These are phyloP conservation scores for Dujonia santamariae DNA, from an alignment of 1,139 yeast species.

Conservation along the genomic window DNA sequence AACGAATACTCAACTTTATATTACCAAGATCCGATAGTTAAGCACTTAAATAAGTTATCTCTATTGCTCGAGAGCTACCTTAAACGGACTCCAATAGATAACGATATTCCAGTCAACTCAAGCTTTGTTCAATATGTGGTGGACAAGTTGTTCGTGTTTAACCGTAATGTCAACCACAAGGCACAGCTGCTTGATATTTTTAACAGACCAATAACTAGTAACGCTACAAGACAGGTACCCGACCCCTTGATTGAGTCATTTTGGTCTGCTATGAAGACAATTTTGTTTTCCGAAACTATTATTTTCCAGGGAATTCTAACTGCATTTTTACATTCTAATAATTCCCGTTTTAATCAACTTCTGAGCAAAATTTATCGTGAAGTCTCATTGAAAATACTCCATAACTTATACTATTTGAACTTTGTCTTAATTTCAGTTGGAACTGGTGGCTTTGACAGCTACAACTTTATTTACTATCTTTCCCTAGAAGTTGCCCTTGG, in stretches of 20 bases:
- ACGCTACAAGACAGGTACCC: no score
- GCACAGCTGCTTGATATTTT: no score
- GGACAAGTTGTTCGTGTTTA: constrained; percentile 23
- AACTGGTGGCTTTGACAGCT: constrained; percentile 67
- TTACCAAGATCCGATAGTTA: constrained; percentile 37
- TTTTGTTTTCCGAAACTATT: constrained; percentile 49
- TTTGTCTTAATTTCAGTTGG: constrained; percentile 61
- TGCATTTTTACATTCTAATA: constrained; percentile 23
- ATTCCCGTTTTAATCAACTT: no score
- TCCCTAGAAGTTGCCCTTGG: constrained; percentile 43
- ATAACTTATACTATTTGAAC: constrained; percentile 49
- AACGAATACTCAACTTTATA: not conserved
- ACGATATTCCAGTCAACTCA: constrained; percentile 9
- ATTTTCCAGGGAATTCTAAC: constrained; percentile 56
- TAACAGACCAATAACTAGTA: no score
- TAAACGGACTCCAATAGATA: constrained; percentile 17
- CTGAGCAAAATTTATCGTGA: constrained; percentile 19
- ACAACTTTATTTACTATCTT: constrained; percentile 60
- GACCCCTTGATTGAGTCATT: constrained; percentile 7
- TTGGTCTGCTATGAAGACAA: constrained; percentile 39
- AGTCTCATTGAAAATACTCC: constrained; percentile 37
- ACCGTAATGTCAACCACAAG: constrained; percentile 21
- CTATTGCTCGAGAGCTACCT: constrained; percentile 40
- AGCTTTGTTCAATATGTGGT: constrained; percentile 1
- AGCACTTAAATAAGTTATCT: constrained; percentile 49